Base-by-base conservation (phyloP, 192 early-diverging fungal species). In the Entomortierella lignicola region DNA sequence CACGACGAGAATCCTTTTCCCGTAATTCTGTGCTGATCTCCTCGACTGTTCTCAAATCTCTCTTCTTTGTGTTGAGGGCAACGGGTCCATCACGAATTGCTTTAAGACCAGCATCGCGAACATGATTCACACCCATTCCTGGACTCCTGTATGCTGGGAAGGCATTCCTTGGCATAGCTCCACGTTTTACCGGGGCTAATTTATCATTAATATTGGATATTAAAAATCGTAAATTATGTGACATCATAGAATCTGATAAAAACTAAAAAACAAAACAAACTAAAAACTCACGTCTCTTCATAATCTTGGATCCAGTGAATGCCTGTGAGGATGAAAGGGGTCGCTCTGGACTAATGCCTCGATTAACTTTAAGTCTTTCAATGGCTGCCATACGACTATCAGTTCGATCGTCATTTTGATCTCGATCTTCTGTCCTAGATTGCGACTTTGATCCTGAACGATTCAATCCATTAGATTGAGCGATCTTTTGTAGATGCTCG, bases 61-160 rank as follows among this genome's bases (percentile, higher is more conserved):
- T 47, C 31, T 79, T 79, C 25, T 60, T 66, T 0, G 75, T 65
- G 63, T 70, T 70, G 48, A 79, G 75, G 0, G 75, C 44, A 8
- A 70, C 48, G 6, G 75, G 75, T 53, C 75, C 75, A 41, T 79
- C 67, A 11, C 75, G 75, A 55, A 79, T 53, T 4, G 75, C 75
- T 34, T 79, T 79, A 6, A 79, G 62, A 55, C 75, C 75, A 17
- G 75, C 75, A 26, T 79, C 75, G 2, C 75, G 43, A 10, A 79
- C 65, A 31, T 60, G 62, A 18, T 79, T 79, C 15, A 70, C 62
- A 13, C 56, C 34, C 25, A 25, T 34, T 6, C 62, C 63, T 27
- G 68, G 67, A 30, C 56, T 79, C 51, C 23, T 79, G 52, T 69
- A 53, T 10, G 43, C 25, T n/a, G 44, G 56, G 63, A 79, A 79